These are phyloP conservation scores for Linderniella brevidens DNA, from an alignment of 257 asterid species.

Conservation along the genomic window DNA sequence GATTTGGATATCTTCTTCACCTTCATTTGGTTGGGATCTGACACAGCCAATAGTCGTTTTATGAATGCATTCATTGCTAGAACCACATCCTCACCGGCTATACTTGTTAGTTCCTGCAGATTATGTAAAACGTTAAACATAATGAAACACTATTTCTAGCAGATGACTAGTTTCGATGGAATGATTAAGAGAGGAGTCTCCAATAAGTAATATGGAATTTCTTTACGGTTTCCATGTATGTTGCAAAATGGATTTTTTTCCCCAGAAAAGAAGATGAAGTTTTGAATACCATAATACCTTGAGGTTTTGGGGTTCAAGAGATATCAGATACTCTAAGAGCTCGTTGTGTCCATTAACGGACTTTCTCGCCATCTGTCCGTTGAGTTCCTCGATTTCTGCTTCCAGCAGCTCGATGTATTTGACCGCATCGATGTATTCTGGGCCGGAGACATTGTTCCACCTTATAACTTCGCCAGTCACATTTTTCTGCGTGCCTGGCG, in stretches of 20 bases:
- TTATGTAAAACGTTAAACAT: too few species aligned
- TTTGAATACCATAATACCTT: too few species aligned
- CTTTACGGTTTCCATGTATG: too few species aligned
- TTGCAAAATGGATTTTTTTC: too few species aligned
- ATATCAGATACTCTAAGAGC: slow-evolving; percentile 69
- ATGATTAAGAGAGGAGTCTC: too few species aligned
- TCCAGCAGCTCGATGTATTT: slow-evolving; percentile 93
- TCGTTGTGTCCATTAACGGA: slow-evolving; percentile 59
- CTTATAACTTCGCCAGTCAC: slow-evolving; percentile 91
- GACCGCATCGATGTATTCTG: slow-evolving; percentile 77
- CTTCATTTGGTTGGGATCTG: slow-evolving; percentile 95
- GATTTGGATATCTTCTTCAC: too few species aligned
- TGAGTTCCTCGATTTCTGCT: slow-evolving; percentile 93
- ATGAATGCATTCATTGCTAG: slow-evolving; percentile 91
- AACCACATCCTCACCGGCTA: slow-evolving; percentile 87
- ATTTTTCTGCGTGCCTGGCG: slow-evolving; percentile 90
- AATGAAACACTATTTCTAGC: too few species aligned
- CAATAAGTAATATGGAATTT: too few species aligned
- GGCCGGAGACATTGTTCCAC: slow-evolving; percentile 86
- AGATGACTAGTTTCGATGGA: too few species aligned
- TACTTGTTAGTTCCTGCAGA: slow-evolving; percentile 83
- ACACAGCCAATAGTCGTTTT: slow-evolving; percentile 73
- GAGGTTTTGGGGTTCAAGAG: slow-evolving; percentile 93
- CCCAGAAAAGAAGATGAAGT: too few species aligned
- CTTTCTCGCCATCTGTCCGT: slow-evolving; percentile 66